Evolutionary conservation across 2,329 filamentous ascomycete species (phyloP), one percentile per base, ranked within the genome.

Genomic region (Pezicula neosporulosa): DNA sequence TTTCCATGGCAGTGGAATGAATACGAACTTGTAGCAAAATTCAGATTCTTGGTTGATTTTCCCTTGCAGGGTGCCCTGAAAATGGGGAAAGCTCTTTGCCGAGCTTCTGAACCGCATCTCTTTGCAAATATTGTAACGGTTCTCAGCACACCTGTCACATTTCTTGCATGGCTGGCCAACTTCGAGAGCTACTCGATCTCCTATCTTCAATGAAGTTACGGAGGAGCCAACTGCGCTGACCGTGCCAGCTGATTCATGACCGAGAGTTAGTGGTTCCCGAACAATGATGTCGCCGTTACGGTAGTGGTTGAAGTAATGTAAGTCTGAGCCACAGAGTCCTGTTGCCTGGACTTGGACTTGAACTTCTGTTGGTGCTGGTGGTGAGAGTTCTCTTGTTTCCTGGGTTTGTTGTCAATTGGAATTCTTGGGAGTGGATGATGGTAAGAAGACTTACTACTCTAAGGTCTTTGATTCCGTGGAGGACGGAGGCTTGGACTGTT

Each of bases 261-360:
- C 93, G 15, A 97, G 85, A 64, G 96, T 90, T 69, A 97, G 89
- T 65, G 92, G 87, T 66, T 82, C 88, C 59, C 81, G 81, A 44
- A 97, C 93, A 55, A 97, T 86, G 88, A 97, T 97, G 61, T 92
- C 92, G 38, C 94, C 93, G 67, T 97, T 97, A 74, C 89, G 89
- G 62, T 93, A 93, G 49, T 88, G 87, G 68, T 94, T 90, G 90
- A 92, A 97, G 77, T 97, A 97, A 75, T 97, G 93, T 51, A 97
- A 85, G 69, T 97, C 92, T 55, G 90, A 95, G 80, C 93, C 94
- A 77, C 94, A 97, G 64, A 97, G 97, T 49, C 94, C 94, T 3
- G 93, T 97, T 72, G 89, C 93, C 72, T 93, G 89, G 67, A 97
- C 82, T 49, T 89, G 89, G 53, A 97, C 72, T 41, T 90, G 90